Base-by-base conservation (phyloP, 495 filamentous ascomycete genomes). In the Tuber brumale region DNA sequence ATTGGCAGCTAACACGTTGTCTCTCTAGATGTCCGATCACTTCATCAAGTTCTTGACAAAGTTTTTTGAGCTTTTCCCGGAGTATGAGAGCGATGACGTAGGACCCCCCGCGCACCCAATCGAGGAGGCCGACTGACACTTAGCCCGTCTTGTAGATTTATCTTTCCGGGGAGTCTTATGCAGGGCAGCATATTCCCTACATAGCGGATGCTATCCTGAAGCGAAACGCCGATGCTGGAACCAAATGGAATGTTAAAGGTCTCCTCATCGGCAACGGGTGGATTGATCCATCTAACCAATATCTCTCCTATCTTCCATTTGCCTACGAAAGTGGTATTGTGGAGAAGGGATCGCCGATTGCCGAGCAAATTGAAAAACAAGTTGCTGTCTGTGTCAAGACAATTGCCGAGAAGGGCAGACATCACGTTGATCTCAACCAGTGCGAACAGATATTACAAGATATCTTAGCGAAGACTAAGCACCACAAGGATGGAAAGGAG, bases 171-270 rank as follows among this genome's bases (percentile, higher is more conserved):
- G 95, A 99, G 85, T 99, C 95, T 2, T 99, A 94, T 81, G 96
- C 95, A 45, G 95, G 95, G 45, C 96, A 98, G 84, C 90, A 98
- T 85, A 99, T 99, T 74, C 95, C 95, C 21, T 97, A 99, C 83
- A 94, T 99, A 76, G 93, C 96, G 14, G 90, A 90, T 76, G 92
- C 91, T 37, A 95, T 99, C 70, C 87, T 97, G 71, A 89, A 92
- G 35, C 93, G 94, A 48, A 98, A 98, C 85, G 72, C 46, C 14
- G 83, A 81, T 27, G 73, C 78, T 23, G 41, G 77, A 66, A 69
- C 37, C 16, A 88, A 89, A 79, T 98, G 95, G 96, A 92, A 92
- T 41, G 84, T 99, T n/a, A 86, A 88, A 75, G 96, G 96, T 23
- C 87, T 99, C 48, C 83, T 99, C 23, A 99, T 99, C 75, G 95